A percentile compares a stretch with the other conserved stretches of the same genome.
These are phyloP conservation scores for Dictyostelium brefeldianum DNA, from an alignment of 78 protist genomes.

Conservation along the genomic window DNA sequence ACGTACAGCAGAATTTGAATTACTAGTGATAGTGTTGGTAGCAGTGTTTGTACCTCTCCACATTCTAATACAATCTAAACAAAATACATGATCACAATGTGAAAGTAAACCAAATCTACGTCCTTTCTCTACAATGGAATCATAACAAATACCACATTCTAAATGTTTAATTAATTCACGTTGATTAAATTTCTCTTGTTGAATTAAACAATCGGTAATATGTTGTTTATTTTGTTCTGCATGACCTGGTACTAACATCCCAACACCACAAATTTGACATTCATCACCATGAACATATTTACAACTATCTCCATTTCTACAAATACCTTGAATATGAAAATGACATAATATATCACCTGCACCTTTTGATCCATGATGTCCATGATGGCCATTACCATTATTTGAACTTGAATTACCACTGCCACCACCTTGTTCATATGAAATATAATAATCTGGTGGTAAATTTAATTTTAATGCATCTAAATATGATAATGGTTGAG, in stretches of 20 bases:
- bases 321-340: conserved; percentile 44
- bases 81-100: conserved; percentile 72
- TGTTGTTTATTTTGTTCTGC: conserved; percentile 35
- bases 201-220: conserved; percentile 39
- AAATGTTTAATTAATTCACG: conserved; percentile 50
- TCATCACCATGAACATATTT: conserved; percentile 61
- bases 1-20: conserved; percentile 33
- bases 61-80: conserved; percentile 79
- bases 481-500: too few relatives aligned
- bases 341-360: conserved; percentile 41
- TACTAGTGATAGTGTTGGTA: not conserved
- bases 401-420: not conserved
- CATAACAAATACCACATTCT: conserved; percentile 79
- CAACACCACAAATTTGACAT: conserved; percentile 42
- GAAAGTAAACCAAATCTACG: conserved; percentile 65
- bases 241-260: conserved; percentile 45
- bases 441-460: conserved; percentile 57
- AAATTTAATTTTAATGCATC: conserved; percentile 46
- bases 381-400: not conserved
- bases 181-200: conserved; percentile 11
- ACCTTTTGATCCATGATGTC: not conserved
- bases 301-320: conserved; percentile 69
- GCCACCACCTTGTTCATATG: conserved; percentile 17
- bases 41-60: conserved; percentile 56
- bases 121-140: conserved; percentile 48